Evolutionary conservation across 352 stramenopile genomes (phyloP).

Genomic region (Phytophthora quininea): DNA sequence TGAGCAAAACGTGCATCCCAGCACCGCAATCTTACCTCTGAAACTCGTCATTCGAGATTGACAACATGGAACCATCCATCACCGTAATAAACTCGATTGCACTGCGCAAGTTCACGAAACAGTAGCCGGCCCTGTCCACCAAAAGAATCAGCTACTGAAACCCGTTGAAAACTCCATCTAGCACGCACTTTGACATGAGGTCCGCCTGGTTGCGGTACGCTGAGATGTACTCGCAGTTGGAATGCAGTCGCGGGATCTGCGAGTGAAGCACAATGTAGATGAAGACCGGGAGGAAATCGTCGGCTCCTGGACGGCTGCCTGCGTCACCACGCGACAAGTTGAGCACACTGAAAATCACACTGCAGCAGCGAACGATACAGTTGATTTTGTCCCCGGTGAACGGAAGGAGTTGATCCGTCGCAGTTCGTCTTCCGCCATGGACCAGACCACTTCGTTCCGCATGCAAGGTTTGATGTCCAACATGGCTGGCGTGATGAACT

Average conservation of each 20-base stretch:
- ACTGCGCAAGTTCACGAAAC: constrained; percentile 91
- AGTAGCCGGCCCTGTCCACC: constrained; percentile 83
- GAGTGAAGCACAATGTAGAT: constrained; percentile 93
- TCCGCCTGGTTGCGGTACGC: constrained; percentile 87
- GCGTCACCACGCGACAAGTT: constrained; percentile 79
- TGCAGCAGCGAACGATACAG: constrained; percentile 88
- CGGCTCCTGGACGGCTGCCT: constrained; percentile 69
- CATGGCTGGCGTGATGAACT: constrained; percentile 80
- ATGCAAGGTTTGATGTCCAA: constrained; percentile 92
- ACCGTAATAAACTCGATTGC: constrained; percentile 91
- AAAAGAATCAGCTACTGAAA: neutral
- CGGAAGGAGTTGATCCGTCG: constrained; percentile 89
- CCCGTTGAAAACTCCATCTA: too few species aligned
- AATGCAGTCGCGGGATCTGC: constrained; percentile 84
- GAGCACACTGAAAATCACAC: constrained; percentile 90
- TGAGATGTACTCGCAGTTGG: constrained; percentile 93
- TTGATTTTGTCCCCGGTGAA: constrained; percentile 90
- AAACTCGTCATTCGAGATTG: constrained; percentile 83
- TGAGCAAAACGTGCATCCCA: neutral
- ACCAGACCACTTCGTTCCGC: constrained; percentile 91
- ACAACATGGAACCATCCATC: constrained; percentile 84
- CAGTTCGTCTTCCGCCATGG: constrained; percentile 89
- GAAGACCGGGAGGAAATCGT: constrained; percentile 93
- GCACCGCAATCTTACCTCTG: constrained; percentile 41
- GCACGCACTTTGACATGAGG: constrained; percentile 88